phyloP scores from a whole-genome alignment of 768 basidiomycete species.

The Mycena maculata region DNA sequence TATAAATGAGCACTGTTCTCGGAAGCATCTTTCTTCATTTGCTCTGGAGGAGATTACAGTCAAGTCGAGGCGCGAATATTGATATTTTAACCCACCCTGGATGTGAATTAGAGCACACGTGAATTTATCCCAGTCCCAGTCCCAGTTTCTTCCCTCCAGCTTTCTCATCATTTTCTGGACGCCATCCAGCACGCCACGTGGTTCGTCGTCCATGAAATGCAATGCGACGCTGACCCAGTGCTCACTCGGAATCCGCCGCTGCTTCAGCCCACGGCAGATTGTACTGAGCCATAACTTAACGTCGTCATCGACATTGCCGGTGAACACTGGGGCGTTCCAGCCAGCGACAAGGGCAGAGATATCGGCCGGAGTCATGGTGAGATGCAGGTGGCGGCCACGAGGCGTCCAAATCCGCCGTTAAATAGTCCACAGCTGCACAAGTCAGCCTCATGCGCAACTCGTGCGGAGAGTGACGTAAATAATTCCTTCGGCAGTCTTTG shows the following conservation, averaged over 20 bases:
- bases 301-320: constrained; percentile 1
- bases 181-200: constrained; percentile 1
- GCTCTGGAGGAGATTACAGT: background rate
- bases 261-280: background rate
- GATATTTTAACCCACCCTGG: background rate
- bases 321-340: constrained; percentile 13
- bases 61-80: background rate
- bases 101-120: constrained; percentile 2
- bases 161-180: background rate
- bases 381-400: no score
- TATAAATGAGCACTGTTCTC: background rate
- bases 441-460: no score
- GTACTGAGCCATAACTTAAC: background rate
- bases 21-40: constrained; percentile 1
- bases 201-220: constrained; percentile 15
- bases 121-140: constrained; percentile 7
- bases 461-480: no score
- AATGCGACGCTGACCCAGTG: background rate
- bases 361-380: constrained; percentile 5
- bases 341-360: background rate
- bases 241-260: background rate
- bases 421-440: no score
- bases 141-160: background rate
- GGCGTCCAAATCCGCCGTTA: no score
- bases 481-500: no score